Evolutionary conservation across 352 stramenopile species (phyloP).

Genomic region (Globisporangium nodosum): DNA sequence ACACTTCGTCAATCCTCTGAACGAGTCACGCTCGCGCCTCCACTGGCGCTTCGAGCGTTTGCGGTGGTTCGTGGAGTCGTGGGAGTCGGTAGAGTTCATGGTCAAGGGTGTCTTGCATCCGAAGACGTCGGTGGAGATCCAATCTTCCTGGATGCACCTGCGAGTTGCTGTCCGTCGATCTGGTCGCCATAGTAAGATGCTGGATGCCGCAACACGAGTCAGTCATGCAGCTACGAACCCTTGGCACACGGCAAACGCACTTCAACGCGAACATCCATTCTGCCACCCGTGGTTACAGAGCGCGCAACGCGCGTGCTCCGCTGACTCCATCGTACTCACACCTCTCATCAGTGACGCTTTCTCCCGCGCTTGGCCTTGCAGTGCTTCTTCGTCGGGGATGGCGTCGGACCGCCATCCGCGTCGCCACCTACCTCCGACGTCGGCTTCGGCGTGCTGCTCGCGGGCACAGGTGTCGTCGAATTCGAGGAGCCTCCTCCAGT

Average conservation of each 20-base stretch:
- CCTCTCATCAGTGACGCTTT: neutral
- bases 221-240: neutral
- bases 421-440: neutral
- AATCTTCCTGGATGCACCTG: no score
- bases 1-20: no score
- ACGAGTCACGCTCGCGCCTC: no score
- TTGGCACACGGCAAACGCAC: neutral
- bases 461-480: neutral
- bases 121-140: no score
- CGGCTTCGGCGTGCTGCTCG: neutral
- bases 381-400: neutral
- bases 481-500: neutral
- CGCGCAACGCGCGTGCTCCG: neutral
- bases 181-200: no score
- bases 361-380: neutral
- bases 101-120: no score
- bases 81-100: no score
- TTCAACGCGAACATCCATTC: neutral
- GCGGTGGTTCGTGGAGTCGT: no score
- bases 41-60: no score
- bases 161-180: no score
- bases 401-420: neutral
- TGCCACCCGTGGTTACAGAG: neutral
- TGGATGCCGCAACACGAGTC: neutral
- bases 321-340: neutral